Percentiles rank a stretch among this genome's conserved stretches.
These are phyloP conservation scores for Dactylorhiza incarnata DNA, from an alignment of 106 monocot species.

Conservation along the genomic window DNA sequence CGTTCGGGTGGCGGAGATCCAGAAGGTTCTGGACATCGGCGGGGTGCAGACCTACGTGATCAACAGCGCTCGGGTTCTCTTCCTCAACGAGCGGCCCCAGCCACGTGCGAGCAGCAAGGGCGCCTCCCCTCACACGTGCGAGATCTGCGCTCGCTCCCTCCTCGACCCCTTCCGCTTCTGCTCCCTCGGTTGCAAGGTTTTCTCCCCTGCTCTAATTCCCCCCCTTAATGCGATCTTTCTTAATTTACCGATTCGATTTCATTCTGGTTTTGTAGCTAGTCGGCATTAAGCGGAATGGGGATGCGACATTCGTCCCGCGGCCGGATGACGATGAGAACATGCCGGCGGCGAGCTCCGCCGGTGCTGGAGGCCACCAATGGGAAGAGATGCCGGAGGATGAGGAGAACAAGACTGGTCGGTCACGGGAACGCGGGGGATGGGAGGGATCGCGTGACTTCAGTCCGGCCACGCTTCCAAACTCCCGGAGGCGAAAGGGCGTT, in stretches of 20 bases:
- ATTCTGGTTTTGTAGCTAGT: background rate
- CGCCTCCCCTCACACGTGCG: slow-evolving; percentile 49
- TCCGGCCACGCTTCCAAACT: slow-evolving; percentile 8
- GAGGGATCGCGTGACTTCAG: slow-evolving; percentile 3
- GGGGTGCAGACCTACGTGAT: slow-evolving; percentile 95
- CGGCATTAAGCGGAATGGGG: slow-evolving; percentile 51
- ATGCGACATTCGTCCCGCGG: slow-evolving; percentile 32
- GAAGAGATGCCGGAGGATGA: slow-evolving; percentile 8
- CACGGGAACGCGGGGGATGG: background rate
- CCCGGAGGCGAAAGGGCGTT: slow-evolving; percentile 57
- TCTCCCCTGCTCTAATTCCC: no score
- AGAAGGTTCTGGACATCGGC: slow-evolving; percentile 48
- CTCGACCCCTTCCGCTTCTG: slow-evolving; percentile 75
- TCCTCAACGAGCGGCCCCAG: slow-evolving; percentile 87
- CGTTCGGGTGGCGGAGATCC: slow-evolving; percentile 65
- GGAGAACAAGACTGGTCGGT: background rate
- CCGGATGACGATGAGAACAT: slow-evolving; percentile 5
- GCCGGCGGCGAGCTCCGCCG: slow-evolving; percentile 1
- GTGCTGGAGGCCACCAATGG: slow-evolving; percentile 1
- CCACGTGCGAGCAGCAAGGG: slow-evolving; percentile 27
- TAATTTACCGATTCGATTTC: background rate
- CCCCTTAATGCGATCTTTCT: background rate
- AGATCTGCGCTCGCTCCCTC: slow-evolving; percentile 73
- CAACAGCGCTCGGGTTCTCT: slow-evolving; percentile 81
- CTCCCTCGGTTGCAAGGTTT: slow-evolving; percentile 74